These are phyloP conservation scores for Paramyrothecium sp. DNA, from an alignment of 2,329 filamentous ascomycete genomes.

Conservation along the genomic window DNA sequence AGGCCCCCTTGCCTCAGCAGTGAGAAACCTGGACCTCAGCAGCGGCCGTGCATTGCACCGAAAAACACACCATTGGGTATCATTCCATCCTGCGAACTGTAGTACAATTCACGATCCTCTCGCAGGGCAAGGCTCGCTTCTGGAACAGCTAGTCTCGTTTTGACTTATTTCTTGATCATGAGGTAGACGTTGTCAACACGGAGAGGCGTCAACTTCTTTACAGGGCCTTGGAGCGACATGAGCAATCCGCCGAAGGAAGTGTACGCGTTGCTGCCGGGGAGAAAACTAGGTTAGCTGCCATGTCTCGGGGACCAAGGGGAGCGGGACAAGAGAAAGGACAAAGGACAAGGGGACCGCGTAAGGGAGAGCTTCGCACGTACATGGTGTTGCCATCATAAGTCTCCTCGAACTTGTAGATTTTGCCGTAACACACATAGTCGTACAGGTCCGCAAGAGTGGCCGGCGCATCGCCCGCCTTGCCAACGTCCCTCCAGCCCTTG, in stretches of 20 bases:
- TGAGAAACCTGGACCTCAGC: too few relatives aligned
- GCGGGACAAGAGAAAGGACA: neutral
- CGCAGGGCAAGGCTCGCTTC: neutral
- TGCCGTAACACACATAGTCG: constrained; percentile 86
- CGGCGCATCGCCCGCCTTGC: constrained; percentile 51
- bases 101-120: neutral
- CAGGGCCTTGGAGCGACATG: constrained; percentile 87
- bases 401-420: constrained; percentile 87
- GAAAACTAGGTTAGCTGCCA: constrained; percentile 1
- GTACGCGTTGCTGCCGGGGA: constrained; percentile 73
- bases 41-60: too few relatives aligned
- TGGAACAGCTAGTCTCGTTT: neutral
- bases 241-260: constrained; percentile 91
- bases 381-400: constrained; percentile 76
- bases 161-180: constrained; percentile 78
- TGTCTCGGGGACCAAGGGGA: too few relatives aligned
- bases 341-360: too few relatives aligned
- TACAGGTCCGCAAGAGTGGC: constrained; percentile 72
- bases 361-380: too few relatives aligned
- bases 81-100: neutral
- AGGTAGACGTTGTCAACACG: constrained; percentile 94
- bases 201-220: constrained; percentile 90
- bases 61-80: neutral
- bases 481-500: constrained; percentile 79
- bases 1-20: too few relatives aligned